Conservation (phyloP, 148 eudicot species). For the Bassia scoparia region DNA sequence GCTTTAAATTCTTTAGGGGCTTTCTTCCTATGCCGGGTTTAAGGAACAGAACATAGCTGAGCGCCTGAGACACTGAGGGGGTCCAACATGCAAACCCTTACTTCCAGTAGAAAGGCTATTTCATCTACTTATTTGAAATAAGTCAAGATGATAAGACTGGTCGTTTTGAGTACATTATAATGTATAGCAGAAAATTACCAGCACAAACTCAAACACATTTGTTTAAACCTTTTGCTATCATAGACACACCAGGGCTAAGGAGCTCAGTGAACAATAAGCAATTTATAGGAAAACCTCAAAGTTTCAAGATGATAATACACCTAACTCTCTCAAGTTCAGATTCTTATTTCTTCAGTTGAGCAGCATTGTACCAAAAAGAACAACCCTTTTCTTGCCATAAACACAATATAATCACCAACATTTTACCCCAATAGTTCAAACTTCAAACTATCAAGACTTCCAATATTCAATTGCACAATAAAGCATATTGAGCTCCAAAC, state of each 20-base stretch:
- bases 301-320: background rate
- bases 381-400: background rate
- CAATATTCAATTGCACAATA: slow-evolving; percentile 1
- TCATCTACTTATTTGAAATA: too few relatives aligned
- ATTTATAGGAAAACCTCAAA: background rate
- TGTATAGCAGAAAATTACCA: background rate
- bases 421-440: background rate
- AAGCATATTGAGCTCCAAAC: slow-evolving; percentile 7
- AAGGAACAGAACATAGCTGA: too few relatives aligned
- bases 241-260: background rate
- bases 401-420: slow-evolving; percentile 3
- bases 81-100: too few relatives aligned
- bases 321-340: background rate
- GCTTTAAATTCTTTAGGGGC: too few relatives aligned
- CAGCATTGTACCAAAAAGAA: background rate
- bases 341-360: background rate
- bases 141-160: too few relatives aligned
- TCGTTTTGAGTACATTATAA: background rate
- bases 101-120: too few relatives aligned
- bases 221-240: background rate
- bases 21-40: too few relatives aligned
- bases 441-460: background rate
- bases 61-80: too few relatives aligned
- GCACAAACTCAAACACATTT: background rate
- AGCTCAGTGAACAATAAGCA: background rate